A percentile compares a stretch with the other conserved stretches of the same genome.
Evolutionary conservation across 768 basidiomycete species (phyloP).

Genomic region (Lactarius tabidus): DNA sequence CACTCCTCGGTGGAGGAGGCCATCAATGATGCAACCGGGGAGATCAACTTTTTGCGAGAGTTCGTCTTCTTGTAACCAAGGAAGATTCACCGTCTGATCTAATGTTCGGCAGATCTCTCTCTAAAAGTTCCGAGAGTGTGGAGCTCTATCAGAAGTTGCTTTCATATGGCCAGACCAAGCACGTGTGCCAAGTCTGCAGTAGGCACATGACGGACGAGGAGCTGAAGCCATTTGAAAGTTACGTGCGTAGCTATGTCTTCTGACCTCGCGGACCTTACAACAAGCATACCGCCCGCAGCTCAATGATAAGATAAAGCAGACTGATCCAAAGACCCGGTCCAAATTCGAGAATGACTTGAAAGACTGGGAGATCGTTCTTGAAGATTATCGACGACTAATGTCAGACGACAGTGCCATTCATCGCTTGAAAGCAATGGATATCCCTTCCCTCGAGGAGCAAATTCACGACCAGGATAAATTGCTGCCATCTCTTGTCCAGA

Average conservation of each 20-base stretch:
- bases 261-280: neutral
- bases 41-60: slow-evolving; percentile 45
- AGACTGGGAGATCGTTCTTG: slow-evolving; percentile 59
- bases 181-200: slow-evolving; percentile 73
- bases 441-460: slow-evolving; percentile 61
- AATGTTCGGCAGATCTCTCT: slow-evolving; percentile 29
- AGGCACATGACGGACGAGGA: slow-evolving; percentile 57
- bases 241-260: slow-evolving; percentile 27
- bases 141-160: slow-evolving; percentile 54
- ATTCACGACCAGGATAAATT: slow-evolving; percentile 54
- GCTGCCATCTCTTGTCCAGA: slow-evolving; percentile 47
- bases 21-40: slow-evolving; percentile 42
- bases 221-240: slow-evolving; percentile 60
- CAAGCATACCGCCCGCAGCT: slow-evolving; percentile 42
- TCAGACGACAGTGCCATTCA: slow-evolving; percentile 53
- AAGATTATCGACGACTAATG: slow-evolving; percentile 52
- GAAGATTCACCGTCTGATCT: slow-evolving; percentile 5
- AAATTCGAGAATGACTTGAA: slow-evolving; percentile 44
- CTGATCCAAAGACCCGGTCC: slow-evolving; percentile 45
- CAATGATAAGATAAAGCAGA: slow-evolving; percentile 55
- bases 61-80: slow-evolving; percentile 29
- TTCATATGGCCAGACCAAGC: slow-evolving; percentile 53
- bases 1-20: slow-evolving; percentile 46
- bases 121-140: slow-evolving; percentile 35
- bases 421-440: slow-evolving; percentile 54